A percentile compares a stretch with the other conserved stretches of the same genome.
These are phyloP conservation scores for Phytophthora sp. DNA, from an alignment of 352 stramenopile genomes.

Conservation along the genomic window DNA sequence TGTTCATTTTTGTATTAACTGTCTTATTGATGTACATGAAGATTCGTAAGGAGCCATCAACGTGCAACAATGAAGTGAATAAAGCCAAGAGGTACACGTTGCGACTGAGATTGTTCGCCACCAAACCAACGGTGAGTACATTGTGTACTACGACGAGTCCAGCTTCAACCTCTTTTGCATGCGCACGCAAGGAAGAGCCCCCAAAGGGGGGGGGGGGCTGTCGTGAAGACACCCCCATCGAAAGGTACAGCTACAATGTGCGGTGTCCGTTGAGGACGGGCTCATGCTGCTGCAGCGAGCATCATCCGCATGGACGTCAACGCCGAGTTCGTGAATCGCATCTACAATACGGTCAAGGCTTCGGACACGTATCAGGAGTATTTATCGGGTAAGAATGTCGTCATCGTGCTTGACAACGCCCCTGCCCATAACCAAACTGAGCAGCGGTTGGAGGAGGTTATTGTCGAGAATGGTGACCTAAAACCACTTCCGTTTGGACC, in stretches of 20 bases:
- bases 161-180: conserved; percentile 14
- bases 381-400: background rate
- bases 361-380: background rate
- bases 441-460: background rate
- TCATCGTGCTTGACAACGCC: background rate
- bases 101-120: background rate
- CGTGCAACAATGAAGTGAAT: background rate
- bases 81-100: background rate
- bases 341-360: background rate
- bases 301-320: conserved; percentile 8
- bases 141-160: conserved; percentile 8
- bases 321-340: conserved; percentile 4
- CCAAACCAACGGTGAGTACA: background rate
- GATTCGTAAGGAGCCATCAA: background rate
- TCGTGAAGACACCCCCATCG: conserved; percentile 2
- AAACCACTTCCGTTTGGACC: too few relatives aligned
- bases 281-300: conserved; percentile 8
- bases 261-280: conserved; percentile 1
- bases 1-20: background rate
- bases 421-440: background rate
- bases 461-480: background rate
- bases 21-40: too few relatives aligned
- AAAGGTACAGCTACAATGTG: conserved; percentile 8
- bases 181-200: conserved; percentile 1
- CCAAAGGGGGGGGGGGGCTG: background rate